A percentile compares a stretch with the other conserved stretches of the same genome.
These are phyloP conservation scores for Rhododendron ferrugineum DNA, from an alignment of 148 eudicot genomes.

Conservation along the genomic window DNA sequence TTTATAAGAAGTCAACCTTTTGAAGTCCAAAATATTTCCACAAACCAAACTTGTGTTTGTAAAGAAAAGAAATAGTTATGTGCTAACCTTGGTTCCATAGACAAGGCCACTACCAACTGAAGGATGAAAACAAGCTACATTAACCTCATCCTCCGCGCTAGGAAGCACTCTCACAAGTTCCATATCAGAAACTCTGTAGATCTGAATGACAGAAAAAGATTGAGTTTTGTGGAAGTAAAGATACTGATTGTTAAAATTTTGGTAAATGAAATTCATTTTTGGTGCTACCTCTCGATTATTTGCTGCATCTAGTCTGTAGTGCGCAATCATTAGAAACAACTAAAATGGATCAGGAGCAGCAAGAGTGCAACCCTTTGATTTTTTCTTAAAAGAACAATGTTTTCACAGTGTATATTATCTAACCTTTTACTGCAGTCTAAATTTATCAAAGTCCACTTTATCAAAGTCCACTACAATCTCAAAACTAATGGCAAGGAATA, in stretches of 20 bases:
- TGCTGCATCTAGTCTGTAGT: neutral
- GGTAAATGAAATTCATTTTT: neutral
- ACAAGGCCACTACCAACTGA: constrained; percentile 88
- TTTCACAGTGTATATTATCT: neutral
- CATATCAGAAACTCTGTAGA: constrained; percentile 94
- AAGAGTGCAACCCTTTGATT: neutral
- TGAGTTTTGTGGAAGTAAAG: neutral
- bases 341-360: neutral
- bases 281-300: neutral
- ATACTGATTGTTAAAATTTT: neutral
- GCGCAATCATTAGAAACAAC: neutral
- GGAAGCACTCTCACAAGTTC: constrained; percentile 98
- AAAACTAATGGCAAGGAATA: neutral
- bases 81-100: constrained; percentile 89
- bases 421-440: neutral
- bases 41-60: neutral
- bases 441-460: neutral
- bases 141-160: constrained; percentile 98
- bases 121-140: constrained; percentile 99
- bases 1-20: constrained; percentile 7
- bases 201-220: constrained; percentile 38
- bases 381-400: neutral
- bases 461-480: neutral
- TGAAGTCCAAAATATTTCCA: neutral
- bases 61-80: neutral